Base-by-base conservation (phyloP, 1,284 basidiomycete species). In the Ceraceosorus guamensis region DNA sequence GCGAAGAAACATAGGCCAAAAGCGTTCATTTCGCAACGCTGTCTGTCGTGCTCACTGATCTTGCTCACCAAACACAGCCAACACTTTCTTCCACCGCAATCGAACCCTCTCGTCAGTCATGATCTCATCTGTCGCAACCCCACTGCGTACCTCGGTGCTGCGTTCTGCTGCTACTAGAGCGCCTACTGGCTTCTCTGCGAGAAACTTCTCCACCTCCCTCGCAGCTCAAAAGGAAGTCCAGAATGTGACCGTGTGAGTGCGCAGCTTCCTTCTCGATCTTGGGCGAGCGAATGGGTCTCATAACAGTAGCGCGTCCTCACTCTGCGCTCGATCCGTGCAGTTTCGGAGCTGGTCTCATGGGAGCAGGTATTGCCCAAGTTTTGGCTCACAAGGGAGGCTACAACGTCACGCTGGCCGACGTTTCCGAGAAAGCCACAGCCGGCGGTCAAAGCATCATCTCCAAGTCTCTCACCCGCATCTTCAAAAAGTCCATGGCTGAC, bases 391-490 rank as follows among this genome's bases (percentile, higher is more conserved):
- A 73, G 59, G 73, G 71, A 56, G 62, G 67, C 55, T 71, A 69
- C 66, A 72, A 77, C 55, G 78, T 78, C n/a, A 76, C 72, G 3
- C 73, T 78, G 35, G 71, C 77, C 41, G 77, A 78, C 59, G 68
- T 76, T 16, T 71, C 69, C 6, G 63, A 71, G 51, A 66, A 73
- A 77, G 81, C 79, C 14, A 62, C 79, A 18, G 68, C 76, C 52
- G 82, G 82, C 66, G 81, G 81, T 31, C 70, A 79, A 46, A 76
- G 68, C 47, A 82, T 82, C 76, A 83, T 83, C 67, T 66, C 75
- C 59, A 82, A 81, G 66, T 82, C 81, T 8, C 75, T 83, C 24
- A 67, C 73, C 1, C 77, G 82, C 35, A 77, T 83, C 55, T 81
- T 79, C 5, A 73, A 74, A 61, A 82, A 82, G 70, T 79, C 79